Evolutionary conservation across 495 filamentous ascomycete species (phyloP), one percentile per base, ranked within the genome.

Genomic region (Cladorrhinum samala): DNA sequence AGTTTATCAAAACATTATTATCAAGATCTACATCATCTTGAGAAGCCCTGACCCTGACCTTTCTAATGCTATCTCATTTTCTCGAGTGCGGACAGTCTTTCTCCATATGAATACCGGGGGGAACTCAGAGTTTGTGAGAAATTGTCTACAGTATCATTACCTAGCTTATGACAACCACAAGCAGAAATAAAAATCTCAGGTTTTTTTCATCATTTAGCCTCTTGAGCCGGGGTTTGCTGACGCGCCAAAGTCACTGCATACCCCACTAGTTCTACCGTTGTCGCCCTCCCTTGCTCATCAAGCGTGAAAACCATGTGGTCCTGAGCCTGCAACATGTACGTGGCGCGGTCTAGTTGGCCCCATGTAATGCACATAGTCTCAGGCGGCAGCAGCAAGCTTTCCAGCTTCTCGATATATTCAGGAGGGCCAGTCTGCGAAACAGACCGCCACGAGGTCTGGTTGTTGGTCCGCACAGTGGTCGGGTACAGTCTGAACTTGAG

Each of bases 281-380:
- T 47, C 37, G 45, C 54, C 54, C n/a, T 54, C 18, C 50, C 52
- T 30, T 46, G 25, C 16, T 20, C 24, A 9, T 49, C 47, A 1
- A 49, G 17, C 21, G 21, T 39, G 52, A 60, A 54, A n/a, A 60
- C 58, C 43, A 56, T 54, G 23, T 60, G 49, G 20, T 56, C 53
- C 39, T 45, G 18, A 8, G 49, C 37, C 24, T 53, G 41, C 33
- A 50, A 19, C 27, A 41, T 56, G 18, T 68, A 72, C 1, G 63
- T 64, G 9, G 57, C 50, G 36, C 69, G 55, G 25, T 72, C 68
- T 61, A 68, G 57, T n/a, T 57, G 53, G 1, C 43, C 58, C 67
- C 68, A 72, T 1, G 64, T 65, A 25, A 64, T 30, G 13, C 69
- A 72, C 14, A 55, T 55, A 0, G 55, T 55, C 38, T 66, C 57